phyloP scores from a whole-genome alignment of 179 eudicot species.

The Gypsophila paniculata region DNA sequence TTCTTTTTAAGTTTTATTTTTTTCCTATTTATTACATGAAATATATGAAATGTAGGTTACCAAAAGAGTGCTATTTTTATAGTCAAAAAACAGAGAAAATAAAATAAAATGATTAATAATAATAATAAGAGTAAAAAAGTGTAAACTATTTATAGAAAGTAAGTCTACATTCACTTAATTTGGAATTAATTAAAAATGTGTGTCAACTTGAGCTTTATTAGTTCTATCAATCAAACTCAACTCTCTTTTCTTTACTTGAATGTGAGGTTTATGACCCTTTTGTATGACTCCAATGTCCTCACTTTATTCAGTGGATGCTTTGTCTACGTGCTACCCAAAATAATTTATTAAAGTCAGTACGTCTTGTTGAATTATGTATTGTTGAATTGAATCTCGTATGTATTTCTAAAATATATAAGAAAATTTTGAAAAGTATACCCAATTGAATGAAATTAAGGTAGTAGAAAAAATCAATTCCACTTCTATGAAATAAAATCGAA shows the following conservation, averaged over 20 bases:
- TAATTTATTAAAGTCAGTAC: too few species aligned
- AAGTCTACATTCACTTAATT: conserved; percentile 28
- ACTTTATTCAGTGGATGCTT: not conserved
- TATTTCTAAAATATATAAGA: too few species aligned
- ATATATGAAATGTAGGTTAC: not conserved
- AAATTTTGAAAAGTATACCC: too few species aligned
- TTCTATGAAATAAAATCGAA: too few species aligned
- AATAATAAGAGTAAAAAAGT: too few species aligned
- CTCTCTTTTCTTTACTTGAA: not conserved
- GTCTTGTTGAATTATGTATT: too few species aligned
- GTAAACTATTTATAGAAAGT: not conserved
- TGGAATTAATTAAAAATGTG: not conserved
- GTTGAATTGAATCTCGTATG: too few species aligned
- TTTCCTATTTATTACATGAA: too few species aligned
- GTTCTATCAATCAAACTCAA: not conserved
- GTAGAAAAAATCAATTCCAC: too few species aligned
- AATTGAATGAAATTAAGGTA: too few species aligned
- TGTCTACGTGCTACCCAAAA: conserved; percentile 10
- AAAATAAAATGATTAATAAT: too few species aligned
- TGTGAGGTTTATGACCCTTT: not conserved
- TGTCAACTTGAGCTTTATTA: not conserved
- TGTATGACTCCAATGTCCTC: conserved; percentile 6
- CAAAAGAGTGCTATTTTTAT: conserved; percentile 7
- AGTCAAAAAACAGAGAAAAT: not conserved
- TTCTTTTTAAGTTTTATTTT: conserved; percentile 1